phyloP scores from a whole-genome alignment of 2,329 filamentous ascomycete species.

The Cercospora zeina region DNA sequence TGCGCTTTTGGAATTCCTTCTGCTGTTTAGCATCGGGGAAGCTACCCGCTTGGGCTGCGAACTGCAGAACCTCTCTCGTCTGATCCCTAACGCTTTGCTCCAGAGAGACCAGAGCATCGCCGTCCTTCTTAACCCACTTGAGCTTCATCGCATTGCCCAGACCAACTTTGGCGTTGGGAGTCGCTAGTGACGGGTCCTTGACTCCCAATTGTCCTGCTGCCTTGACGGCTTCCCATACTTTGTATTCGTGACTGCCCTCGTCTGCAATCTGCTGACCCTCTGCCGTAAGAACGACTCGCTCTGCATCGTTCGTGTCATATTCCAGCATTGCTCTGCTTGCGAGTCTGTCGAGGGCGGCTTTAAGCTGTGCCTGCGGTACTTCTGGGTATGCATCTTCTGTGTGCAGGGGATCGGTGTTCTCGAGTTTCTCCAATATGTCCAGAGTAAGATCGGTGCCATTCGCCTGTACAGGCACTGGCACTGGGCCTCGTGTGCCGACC shows the following conservation, averaged over 20 bases:
- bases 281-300: slow-evolving; percentile 73
- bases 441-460: slow-evolving; percentile 61
- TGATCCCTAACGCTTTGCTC: slow-evolving; percentile 75
- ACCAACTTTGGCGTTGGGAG: slow-evolving; percentile 79
- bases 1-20: slow-evolving; percentile 85
- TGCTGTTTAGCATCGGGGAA: slow-evolving; percentile 73
- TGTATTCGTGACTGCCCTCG: slow-evolving; percentile 54
- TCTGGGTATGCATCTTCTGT: slow-evolving; percentile 39
- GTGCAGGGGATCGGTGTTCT: slow-evolving; percentile 41
- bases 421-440: slow-evolving; percentile 74
- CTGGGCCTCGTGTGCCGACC: slow-evolving; percentile 45
- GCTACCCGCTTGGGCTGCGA: slow-evolving; percentile 68
- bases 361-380: slow-evolving; percentile 57
- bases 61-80: slow-evolving; percentile 72
- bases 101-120: slow-evolving; percentile 57
- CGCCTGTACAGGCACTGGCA: slow-evolving; percentile 45
- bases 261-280: slow-evolving; percentile 74
- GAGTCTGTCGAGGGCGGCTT: slow-evolving; percentile 84
- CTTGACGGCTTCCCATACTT: slow-evolving; percentile 53
- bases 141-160: slow-evolving; percentile 88
- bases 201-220: slow-evolving; percentile 48
- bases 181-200: slow-evolving; percentile 61
- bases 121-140: slow-evolving; percentile 66
- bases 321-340: slow-evolving; percentile 80
- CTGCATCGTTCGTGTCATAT: slow-evolving; percentile 79